Percentiles rank a stretch among this genome's conserved stretches.
Conservation (phyloP, 768 basidiomycete genomes). For the Naematelia encephala region DNA sequence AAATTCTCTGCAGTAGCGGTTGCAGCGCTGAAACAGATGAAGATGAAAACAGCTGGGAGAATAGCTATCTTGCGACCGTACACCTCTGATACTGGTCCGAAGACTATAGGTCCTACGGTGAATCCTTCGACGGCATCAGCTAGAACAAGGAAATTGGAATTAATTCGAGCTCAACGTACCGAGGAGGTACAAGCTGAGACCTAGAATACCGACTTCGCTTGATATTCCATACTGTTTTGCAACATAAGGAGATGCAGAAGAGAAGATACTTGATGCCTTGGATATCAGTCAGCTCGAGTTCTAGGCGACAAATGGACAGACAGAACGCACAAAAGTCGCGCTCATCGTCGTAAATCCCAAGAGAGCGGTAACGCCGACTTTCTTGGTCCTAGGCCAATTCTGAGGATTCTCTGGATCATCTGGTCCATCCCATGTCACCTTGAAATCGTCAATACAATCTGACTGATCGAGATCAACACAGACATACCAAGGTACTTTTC, state of each 20-base stretch:
- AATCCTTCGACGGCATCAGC: conserved; percentile 9
- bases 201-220: conserved; percentile 44
- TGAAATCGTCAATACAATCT: not conserved
- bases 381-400: conserved; percentile 29
- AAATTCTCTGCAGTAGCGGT: conserved; percentile 49
- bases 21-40: conserved; percentile 48
- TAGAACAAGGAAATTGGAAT: not conserved
- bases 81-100: conserved; percentile 42
- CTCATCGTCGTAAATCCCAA: conserved; percentile 49
- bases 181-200: conserved; percentile 32
- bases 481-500: not conserved
- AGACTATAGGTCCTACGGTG: conserved; percentile 39
- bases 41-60: conserved; percentile 43
- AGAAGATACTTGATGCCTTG: conserved; percentile 41
- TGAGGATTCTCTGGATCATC: conserved; percentile 35
- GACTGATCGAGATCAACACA: too few species aligned
- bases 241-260: conserved; percentile 36
- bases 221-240: conserved; percentile 39
- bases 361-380: conserved; percentile 32
- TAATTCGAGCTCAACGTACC: conserved; percentile 11
- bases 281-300: not conserved
- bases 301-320: not conserved
- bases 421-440: conserved; percentile 35
- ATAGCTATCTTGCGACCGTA: conserved; percentile 45
- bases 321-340: conserved; percentile 43